Percentiles rank a stretch among this genome's conserved stretches.
These are phyloP conservation scores for Fusarium dimerum DNA, from an alignment of 2,329 filamentous ascomycete genomes.

Conservation along the genomic window DNA sequence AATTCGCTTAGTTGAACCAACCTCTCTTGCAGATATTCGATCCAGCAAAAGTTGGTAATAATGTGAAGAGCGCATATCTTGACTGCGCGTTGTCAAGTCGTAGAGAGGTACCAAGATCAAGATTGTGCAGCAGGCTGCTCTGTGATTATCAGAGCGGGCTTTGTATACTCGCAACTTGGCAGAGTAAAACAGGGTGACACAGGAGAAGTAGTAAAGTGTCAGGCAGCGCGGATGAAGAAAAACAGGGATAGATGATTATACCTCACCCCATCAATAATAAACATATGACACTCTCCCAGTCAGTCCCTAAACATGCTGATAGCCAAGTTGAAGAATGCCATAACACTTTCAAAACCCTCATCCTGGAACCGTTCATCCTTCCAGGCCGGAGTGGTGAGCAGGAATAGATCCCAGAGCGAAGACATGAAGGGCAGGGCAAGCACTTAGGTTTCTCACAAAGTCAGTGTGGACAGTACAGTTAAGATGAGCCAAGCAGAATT, in stretches of 20 bases:
- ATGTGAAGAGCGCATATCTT: not conserved
- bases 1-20: not conserved
- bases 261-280: constrained; percentile 16
- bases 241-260: not conserved
- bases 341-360: not conserved
- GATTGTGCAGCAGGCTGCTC: constrained; percentile 14
- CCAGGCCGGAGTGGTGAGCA: constrained; percentile 6
- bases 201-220: too few relatives aligned
- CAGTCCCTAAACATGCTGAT: constrained; percentile 5
- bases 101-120: constrained; percentile 12
- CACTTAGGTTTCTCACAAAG: not conserved
- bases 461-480: not conserved
- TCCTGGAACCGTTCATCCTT: constrained; percentile 4
- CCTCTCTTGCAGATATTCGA: constrained; percentile 20
- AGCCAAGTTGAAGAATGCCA: constrained; percentile 15
- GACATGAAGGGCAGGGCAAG: constrained; percentile 8
- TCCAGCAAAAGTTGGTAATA: constrained; percentile 18
- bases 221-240: too few relatives aligned
- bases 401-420: constrained; percentile 7
- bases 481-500: constrained; percentile 8
- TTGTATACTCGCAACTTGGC: constrained; percentile 14
- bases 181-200: constrained; percentile 10
- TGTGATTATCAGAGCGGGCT: constrained; percentile 11
- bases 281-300: constrained; percentile 15
- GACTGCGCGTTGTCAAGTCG: fast-evolving